Conservation (phyloP, 177 flowering plant species). For the Vitis hybrid region DNA sequence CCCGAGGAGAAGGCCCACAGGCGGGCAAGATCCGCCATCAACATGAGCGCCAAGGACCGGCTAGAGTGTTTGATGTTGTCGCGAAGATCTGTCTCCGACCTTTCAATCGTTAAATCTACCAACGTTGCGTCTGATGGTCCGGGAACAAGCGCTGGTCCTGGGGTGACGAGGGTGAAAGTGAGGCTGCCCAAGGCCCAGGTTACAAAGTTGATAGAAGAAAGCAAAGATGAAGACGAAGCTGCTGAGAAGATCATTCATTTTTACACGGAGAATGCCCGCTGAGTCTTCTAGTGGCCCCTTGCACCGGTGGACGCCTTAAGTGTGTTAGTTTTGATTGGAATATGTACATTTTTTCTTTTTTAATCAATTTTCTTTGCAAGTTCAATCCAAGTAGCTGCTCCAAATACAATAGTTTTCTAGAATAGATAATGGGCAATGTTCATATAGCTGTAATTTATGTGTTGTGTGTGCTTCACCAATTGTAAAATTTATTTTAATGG, state of each 20-base stretch:
- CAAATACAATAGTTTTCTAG: too few species aligned
- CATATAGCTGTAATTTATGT: too few species aligned
- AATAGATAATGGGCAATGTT: too few species aligned
- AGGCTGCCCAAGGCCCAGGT: constrained; percentile 46
- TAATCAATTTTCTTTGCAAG: too few species aligned
- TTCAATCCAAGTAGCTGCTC: too few species aligned
- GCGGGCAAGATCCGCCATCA: constrained; percentile 33
- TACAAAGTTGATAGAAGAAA: constrained; percentile 42
- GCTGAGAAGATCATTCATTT: constrained; percentile 45
- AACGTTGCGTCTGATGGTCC: constrained; percentile 2
- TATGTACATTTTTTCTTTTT: too few species aligned
- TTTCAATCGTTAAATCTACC: constrained; percentile 22
- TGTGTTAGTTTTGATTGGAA: too few species aligned
- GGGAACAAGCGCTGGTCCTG: constrained; percentile 1
- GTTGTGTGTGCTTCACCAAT: too few species aligned
- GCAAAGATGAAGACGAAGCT: constrained; percentile 38
- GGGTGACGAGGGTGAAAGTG: constrained; percentile 40
- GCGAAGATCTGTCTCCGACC: constrained; percentile 51
- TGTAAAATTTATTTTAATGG: too few species aligned
- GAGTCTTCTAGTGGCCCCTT: too few species aligned
- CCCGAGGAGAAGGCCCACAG: constrained; percentile 24
- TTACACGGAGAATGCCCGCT: constrained; percentile 16
- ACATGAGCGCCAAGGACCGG: constrained; percentile 65
- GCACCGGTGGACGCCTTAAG: too few species aligned
- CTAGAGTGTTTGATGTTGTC: constrained; percentile 62